Evolutionary conservation across 163 green algal species (phyloP), one percentile per base, ranked within the genome.

Genomic region (Prototheca wickerhamii): DNA sequence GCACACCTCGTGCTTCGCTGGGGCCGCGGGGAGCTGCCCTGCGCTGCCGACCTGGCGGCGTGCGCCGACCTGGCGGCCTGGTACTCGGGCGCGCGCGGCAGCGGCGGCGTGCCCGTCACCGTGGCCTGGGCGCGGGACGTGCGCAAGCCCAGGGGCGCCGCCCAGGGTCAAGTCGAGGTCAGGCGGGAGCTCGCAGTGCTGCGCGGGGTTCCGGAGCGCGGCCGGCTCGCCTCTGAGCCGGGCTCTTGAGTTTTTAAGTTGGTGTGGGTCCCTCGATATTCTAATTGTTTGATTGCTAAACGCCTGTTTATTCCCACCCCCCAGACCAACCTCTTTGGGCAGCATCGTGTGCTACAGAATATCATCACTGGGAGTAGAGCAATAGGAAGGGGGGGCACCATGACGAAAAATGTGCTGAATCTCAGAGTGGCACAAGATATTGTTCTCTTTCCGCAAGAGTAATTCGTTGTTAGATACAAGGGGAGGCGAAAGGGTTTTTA

Each of bases 51-150:
- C 65, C 1, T 92, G 29, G 64, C 77, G 54, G 91, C 79, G 76
- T 82, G 84, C 2, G 86, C 87, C 15, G 71, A 89, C 69, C 50
- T 90, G 43, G 84, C 86, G 17, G 87, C 85, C 2, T 92, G 73
- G 65, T 93, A 84, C 68, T 87, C 74, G 53, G 90, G 89, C 64
- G 81, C 73, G 6, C 58, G 70, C 12, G 58, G 61, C 1, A 69
- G 75, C 34, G 61, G 66, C 33, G 82, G 81, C 64, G 74, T 76
- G 51, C 46, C 66, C 15, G 67, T 79, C 23, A 77, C 73, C 25
- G 60, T 63, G 56, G 63, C 44, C 21, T 58, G 56, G 23, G 65
- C 67, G 10, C 59, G 43, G 33, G 55, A 86, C 58, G 56, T 91
- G 30, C 67, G 61, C 34, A 87, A 86, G 69, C 77, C 83, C 40